These are phyloP conservation scores for Lippia alba DNA, from an alignment of 305 asterid species.

Conservation along the genomic window DNA sequence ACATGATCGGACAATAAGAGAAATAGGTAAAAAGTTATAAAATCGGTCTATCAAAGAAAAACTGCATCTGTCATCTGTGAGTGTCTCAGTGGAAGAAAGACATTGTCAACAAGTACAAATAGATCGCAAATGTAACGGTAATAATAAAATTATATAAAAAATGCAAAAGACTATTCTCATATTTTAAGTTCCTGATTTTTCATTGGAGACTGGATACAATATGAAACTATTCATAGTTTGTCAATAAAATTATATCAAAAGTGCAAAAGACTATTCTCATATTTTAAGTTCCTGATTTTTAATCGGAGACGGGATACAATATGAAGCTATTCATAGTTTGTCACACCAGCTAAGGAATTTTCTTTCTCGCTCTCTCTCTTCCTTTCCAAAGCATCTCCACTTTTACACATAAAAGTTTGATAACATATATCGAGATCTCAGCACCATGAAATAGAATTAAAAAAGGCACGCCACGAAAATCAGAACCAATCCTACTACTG, in stretches of 20 bases:
- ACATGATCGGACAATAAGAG: constrained; percentile 28
- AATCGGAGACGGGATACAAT: not conserved
- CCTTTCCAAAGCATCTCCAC: not conserved
- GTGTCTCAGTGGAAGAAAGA: constrained; percentile 10
- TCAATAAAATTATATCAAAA: not conserved
- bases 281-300: not conserved
- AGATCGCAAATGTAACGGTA: constrained; percentile 8
- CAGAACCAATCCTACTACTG: constrained; percentile 16
- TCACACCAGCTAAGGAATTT: not conserved
- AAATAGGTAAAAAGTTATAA: constrained; percentile 25
- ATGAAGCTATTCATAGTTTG: constrained; percentile 4
- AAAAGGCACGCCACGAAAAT: constrained; percentile 6
- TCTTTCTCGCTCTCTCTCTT: no score
- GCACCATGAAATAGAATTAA: constrained; percentile 1
- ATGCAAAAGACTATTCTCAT: constrained; percentile 2
- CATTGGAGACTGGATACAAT: not conserved
- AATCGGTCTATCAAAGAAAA: constrained; percentile 6
- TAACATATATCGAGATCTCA: constrained; percentile 10
- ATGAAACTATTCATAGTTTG: no score
- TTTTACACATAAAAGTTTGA: not conserved
- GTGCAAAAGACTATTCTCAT: constrained; percentile 1
- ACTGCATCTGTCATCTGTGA: not conserved
- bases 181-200: not conserved
- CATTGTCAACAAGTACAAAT: not conserved
- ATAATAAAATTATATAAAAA: not conserved